Base-by-base conservation (phyloP, 164 flowering plant genomes). In the Sedum album region DNA sequence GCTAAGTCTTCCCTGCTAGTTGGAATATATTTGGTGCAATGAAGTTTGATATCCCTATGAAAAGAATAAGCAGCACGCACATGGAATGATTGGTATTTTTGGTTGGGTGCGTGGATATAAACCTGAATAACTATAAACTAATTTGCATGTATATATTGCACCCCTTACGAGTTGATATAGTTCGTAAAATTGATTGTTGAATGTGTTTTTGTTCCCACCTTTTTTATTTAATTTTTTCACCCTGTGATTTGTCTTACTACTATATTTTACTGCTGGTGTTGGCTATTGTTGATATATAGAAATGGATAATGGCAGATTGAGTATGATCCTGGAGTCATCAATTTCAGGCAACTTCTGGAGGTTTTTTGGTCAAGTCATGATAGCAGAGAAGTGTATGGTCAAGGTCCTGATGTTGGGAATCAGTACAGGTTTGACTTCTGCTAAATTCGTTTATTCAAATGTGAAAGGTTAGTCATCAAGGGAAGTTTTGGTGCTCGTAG, bases 341-440 rank as follows among this genome's bases (percentile, higher is more conserved):
- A 65, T 79, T 92, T 76, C 78, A 83, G 81, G 82, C 84, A 88
- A 73, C 96, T 91, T 69, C 79, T 94, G 78, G 96, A 90, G 67
- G 85, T 92, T 30, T 94, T 94, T 65, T 94, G 99, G 99, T 79
- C 91, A 9, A 87, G 88, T 75, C 99, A 94, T 79, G 97, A 94
- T 73, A 82, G 90, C 28, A 86, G 92, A 80, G 96, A 94, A 74
- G 96, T 94, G 21, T 92, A 88, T 81, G 99, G 99, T 48, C 99
- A 94, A 80, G 99, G 99, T 72, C 99, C 99, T 70, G 99, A 94
- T 79, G 99, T 92, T 36, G 99, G 97, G 36, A 76, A 76, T 53
- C 99, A 91, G 67, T 94, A 94, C 79, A 88, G 97, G 97, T 94
- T 73, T 53, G 31, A 62, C 44, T 21, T 55, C 31, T 23, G 60